Evolutionary conservation across 192 early-diverging fungal species (phyloP).

Genomic region (Dissophora ornata): DNA sequence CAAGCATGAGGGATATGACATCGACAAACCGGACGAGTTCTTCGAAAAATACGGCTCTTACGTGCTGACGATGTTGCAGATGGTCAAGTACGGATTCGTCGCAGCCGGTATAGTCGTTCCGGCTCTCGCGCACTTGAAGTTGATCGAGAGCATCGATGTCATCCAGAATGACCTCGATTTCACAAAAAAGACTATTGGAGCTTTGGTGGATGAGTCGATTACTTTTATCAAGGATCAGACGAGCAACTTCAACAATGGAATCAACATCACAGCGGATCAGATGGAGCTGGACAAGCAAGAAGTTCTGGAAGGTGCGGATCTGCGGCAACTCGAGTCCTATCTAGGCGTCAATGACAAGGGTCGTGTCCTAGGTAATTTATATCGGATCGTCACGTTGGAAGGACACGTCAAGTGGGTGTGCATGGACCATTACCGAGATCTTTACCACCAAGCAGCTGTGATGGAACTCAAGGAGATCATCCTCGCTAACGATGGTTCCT

Average conservation of each 20-base stretch:
- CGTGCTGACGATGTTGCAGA: background rate
- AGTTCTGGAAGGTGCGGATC: slow-evolving; percentile 26
- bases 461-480: no score
- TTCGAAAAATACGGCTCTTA: slow-evolving; percentile 1
- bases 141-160: background rate
- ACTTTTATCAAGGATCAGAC: slow-evolving; percentile 6
- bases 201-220: slow-evolving; percentile 22
- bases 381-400: slow-evolving; percentile 12
- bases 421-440: background rate
- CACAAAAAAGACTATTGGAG: background rate
- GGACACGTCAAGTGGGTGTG: slow-evolving; percentile 39
- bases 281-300: background rate
- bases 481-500: no score
- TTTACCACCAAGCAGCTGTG: no score
- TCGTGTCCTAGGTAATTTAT: slow-evolving; percentile 17
- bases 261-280: background rate
- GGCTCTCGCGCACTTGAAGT: background rate
- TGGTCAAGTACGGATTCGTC: background rate
- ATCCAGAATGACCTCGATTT: background rate
- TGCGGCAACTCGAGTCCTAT: slow-evolving; percentile 7
- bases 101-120: slow-evolving; percentile 9
- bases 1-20: slow-evolving; percentile 12
- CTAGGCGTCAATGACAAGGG: background rate
- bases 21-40: background rate
- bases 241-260: background rate